Percentiles rank a stretch among this genome's conserved stretches.
Evolutionary conservation across 1,284 basidiomycete genomes (phyloP).

Genomic region (Apiotrichum siamense): DNA sequence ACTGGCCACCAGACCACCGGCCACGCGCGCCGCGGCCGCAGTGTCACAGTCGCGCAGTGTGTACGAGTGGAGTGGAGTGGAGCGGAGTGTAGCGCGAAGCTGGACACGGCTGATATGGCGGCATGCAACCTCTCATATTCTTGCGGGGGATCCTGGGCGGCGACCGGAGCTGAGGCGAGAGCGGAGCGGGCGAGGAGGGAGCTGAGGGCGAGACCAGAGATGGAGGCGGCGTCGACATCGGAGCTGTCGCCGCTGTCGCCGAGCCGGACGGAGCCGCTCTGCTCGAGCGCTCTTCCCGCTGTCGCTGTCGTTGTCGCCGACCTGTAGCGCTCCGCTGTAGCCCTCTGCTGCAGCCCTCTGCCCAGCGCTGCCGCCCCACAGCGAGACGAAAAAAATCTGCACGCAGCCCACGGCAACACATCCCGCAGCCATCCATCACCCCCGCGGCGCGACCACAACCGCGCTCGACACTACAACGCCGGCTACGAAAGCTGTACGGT

Average conservation of each 20-base stretch:
- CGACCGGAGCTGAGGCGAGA: background rate
- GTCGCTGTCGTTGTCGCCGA: too few relatives aligned
- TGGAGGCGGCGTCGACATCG: too few relatives aligned
- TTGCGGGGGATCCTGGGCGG: background rate
- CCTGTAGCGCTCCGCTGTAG: too few relatives aligned
- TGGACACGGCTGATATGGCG: background rate
- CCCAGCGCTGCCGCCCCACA: background rate
- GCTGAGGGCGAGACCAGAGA: background rate
- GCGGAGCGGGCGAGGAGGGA: background rate
- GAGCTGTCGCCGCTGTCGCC: too few relatives aligned
- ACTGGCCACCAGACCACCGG: too few relatives aligned
- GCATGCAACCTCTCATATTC: conserved; percentile 18
- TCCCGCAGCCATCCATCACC: too few relatives aligned
- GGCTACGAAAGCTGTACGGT: conserved; percentile 24
- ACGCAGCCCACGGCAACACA: too few relatives aligned
- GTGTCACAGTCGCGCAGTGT: background rate
- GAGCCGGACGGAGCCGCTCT: too few relatives aligned
- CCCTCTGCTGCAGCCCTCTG: too few relatives aligned
- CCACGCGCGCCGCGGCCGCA: too few relatives aligned
- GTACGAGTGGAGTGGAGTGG: background rate
- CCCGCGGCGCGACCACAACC: background rate
- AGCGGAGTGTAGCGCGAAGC: background rate
- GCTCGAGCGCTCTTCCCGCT: too few relatives aligned
- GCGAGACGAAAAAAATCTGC: too few relatives aligned
- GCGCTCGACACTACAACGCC: background rate